Percentiles rank a stretch among this genome's conserved stretches.
Evolutionary conservation across 352 stramenopile species (phyloP).

Genomic region (Blastocystis sp.): DNA sequence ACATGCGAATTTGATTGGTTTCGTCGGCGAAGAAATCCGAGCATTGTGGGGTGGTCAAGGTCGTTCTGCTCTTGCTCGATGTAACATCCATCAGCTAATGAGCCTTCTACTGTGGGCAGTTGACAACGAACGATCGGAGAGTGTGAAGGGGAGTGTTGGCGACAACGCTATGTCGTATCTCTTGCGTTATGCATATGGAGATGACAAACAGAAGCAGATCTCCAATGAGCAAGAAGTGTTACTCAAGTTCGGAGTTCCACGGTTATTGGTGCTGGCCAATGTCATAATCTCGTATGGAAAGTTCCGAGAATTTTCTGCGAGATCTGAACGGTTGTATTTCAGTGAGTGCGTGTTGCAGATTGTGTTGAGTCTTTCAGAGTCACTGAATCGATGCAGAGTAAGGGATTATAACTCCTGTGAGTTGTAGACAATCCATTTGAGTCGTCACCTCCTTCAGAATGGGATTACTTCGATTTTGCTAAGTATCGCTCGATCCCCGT

Average conservation of each 20-base stretch:
- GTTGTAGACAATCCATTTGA: neutral
- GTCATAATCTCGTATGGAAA: slow-evolving; percentile 9
- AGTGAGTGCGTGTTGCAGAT: neutral
- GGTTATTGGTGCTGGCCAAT: neutral
- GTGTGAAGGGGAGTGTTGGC: neutral
- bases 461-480: slow-evolving; percentile 30
- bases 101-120: slow-evolving; percentile 42
- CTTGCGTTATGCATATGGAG: neutral
- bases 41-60: neutral
- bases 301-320: neutral
- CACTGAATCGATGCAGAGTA: neutral
- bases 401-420: neutral
- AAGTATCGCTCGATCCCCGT: neutral
- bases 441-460: slow-evolving; percentile 18
- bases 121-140: neutral
- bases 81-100: slow-evolving; percentile 45
- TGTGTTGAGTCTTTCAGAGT: neutral
- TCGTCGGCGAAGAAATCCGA: slow-evolving; percentile 20
- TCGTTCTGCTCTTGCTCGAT: neutral
- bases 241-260: slow-evolving; percentile 33
- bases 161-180: slow-evolving; percentile 6
- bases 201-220: neutral
- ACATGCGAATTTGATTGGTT: neutral
- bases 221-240: slow-evolving; percentile 19
- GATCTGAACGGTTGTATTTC: neutral